Evolutionary conservation across 305 asterid genomes (phyloP).

Genomic region (Withania somnifera): DNA sequence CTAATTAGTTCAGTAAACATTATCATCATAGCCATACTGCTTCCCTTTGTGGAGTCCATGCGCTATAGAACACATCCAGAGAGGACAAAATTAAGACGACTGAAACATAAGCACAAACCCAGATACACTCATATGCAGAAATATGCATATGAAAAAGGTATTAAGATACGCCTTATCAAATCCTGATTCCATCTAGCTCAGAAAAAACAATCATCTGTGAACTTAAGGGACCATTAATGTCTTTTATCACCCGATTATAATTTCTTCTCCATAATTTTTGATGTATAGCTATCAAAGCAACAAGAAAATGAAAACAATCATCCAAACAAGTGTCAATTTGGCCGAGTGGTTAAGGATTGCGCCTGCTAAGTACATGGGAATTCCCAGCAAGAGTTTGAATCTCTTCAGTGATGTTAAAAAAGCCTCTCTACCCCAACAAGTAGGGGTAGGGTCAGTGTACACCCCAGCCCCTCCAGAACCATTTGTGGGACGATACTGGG

Average conservation of each 20-base stretch:
- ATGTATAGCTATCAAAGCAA: background rate
- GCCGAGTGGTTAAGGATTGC: background rate
- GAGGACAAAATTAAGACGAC: background rate
- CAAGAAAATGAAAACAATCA: background rate
- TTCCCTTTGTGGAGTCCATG: background rate
- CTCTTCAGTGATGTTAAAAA: background rate
- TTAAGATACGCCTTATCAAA: background rate
- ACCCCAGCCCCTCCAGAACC: too few species aligned
- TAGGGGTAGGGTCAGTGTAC: too few species aligned
- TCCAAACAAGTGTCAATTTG: background rate
- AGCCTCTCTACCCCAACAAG: too few species aligned
- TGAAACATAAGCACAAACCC: background rate
- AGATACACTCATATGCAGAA: background rate
- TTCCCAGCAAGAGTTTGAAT: background rate
- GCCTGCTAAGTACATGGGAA: background rate
- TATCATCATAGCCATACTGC: background rate
- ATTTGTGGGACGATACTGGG: too few species aligned
- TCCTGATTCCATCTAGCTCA: background rate
- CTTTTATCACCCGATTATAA: background rate
- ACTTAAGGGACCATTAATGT: background rate
- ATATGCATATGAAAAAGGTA: background rate
- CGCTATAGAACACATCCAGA: background rate
- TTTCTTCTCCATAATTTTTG: background rate
- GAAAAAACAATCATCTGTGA: background rate
- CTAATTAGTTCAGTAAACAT: background rate